Evolutionary conservation across 306 rosid species (phyloP).

Genomic region (Bauhinia variegata): DNA sequence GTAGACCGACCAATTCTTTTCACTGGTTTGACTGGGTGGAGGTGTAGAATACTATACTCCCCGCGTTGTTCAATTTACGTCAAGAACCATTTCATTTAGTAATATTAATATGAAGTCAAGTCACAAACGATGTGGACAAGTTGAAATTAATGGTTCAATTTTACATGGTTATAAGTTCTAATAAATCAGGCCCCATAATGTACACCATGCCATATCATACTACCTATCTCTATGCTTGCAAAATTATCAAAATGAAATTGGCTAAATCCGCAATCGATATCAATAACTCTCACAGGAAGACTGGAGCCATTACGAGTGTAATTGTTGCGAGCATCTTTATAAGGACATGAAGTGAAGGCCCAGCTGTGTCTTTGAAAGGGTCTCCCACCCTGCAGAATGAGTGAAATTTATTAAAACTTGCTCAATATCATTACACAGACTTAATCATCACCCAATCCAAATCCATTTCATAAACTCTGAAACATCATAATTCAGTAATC

Average conservation of each 20-base stretch:
- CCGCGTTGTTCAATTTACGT: background rate
- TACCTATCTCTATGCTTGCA: slow-evolving; percentile 58
- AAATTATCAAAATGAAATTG: slow-evolving; percentile 51
- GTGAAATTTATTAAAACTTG: background rate
- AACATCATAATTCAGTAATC: too few relatives aligned
- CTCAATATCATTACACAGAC: background rate
- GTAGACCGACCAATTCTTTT: too few relatives aligned
- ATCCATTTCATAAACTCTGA: too few relatives aligned
- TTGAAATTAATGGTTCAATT: too few relatives aligned
- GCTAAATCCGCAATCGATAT: slow-evolving; percentile 44
- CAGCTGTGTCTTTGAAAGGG: slow-evolving; percentile 98
- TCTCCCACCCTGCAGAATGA: slow-evolving; percentile 84
- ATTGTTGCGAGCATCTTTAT: slow-evolving; percentile 97
- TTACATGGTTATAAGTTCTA: too few relatives aligned
- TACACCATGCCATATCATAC: slow-evolving; percentile 53
- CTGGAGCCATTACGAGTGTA: slow-evolving; percentile 96
- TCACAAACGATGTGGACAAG: background rate
- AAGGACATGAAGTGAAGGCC: slow-evolving; percentile 96
- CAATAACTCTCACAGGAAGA: slow-evolving; percentile 78
- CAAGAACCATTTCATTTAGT: background rate
- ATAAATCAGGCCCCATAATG: slow-evolving; percentile 49
- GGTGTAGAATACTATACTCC: background rate
- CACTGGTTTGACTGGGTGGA: background rate
- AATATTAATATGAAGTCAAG: background rate
- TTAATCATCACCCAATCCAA: background rate